Evolutionary conservation across 179 eudicot genomes (phyloP).

Genomic region (Patellifolia procumbens): DNA sequence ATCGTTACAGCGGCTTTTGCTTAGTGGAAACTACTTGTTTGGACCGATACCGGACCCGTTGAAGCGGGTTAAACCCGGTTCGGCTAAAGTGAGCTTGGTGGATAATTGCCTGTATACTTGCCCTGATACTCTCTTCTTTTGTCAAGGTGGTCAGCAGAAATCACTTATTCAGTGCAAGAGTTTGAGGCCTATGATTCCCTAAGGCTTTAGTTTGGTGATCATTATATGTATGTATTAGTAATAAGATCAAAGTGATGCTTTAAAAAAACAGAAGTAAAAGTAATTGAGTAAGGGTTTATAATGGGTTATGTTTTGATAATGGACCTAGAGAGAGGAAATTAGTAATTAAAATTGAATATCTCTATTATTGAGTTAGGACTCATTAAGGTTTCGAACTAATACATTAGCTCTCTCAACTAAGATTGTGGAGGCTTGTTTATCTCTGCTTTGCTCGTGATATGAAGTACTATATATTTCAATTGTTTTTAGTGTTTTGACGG

Average conservation of each 20-base stretch:
- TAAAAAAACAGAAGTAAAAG: background rate
- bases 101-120: conserved; percentile 77
- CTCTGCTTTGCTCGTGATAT: background rate
- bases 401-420: background rate
- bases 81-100: conserved; percentile 56
- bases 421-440: conserved; percentile 6
- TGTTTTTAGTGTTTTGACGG: background rate
- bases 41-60: conserved; percentile 74
- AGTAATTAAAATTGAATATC: background rate
- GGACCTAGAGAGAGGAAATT: background rate
- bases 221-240: background rate
- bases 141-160: conserved; percentile 57
- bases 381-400: background rate
- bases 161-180: conserved; percentile 52
- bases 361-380: background rate
- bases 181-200: conserved; percentile 39
- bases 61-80: conserved; percentile 54
- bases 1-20: conserved; percentile 61
- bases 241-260: background rate
- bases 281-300: background rate
- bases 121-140: conserved; percentile 46
- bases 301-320: background rate
- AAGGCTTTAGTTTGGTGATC: background rate
- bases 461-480: background rate
- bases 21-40: conserved; percentile 74